Base-by-base conservation (phyloP, 2,329 filamentous ascomycete species). In the Claviceps pusilla region DNA sequence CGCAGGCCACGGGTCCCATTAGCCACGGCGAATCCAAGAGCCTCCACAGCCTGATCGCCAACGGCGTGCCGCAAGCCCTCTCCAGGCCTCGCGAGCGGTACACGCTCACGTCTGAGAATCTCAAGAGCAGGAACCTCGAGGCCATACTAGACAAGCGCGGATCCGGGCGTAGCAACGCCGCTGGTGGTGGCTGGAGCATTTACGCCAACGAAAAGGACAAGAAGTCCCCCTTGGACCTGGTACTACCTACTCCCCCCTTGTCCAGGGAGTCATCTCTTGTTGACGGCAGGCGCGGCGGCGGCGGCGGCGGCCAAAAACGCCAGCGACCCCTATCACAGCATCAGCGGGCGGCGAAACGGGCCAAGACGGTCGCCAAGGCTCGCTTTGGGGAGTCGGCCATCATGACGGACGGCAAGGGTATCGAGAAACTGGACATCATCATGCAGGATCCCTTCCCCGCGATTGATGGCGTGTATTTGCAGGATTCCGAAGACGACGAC, bases 51-150 rank as follows among this genome's bases (percentile, higher is more conserved):
- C 73, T 93, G 4, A 80, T 94, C 4, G 74, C 89, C 35, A 83
- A 89, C 57, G 86, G 87, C 1, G 82, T 95, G 7, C 87, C 89
- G 0, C 89, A 88, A 62, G 89, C 89, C 0, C 75, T 95, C 12
- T 93, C 87, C 0, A 76, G 82, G 14, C 86, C 87, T 0, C 78
- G 84, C 35, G 78, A 84, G 57, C 77, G 89, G 35, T 91, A 87
- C 59, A 76, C 80, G 0, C 71, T 95, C 1, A 78, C 81, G 57
- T 68, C 78, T 5, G 87, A 86, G 1, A 81, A 77, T 50, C 72
- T 95, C 24, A 77, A 78, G 0, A 86, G 87, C 16, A 83, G 81
- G 59, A 90, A 85, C 54, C 71, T 95, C 11, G 73, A 77, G 5
- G 84, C 84, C 2, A 71, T 95, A 46, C 71, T 91, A 16, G 76